Conservation (phyloP, 139 green algal genomes). For the Nannochloris sp. region DNA sequence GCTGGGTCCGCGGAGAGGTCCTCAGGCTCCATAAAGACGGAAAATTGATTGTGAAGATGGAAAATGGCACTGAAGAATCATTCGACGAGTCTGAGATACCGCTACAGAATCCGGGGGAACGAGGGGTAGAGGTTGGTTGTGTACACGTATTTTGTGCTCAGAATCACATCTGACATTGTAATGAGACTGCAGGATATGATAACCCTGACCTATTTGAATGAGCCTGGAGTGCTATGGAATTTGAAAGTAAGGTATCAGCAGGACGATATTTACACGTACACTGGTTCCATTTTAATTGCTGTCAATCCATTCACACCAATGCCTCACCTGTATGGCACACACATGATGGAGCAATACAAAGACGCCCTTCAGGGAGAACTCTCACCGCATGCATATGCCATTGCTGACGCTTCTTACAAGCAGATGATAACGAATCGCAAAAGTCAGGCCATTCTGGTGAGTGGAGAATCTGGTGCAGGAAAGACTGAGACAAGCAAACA, state of each 20-base stretch:
- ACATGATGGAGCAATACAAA: constrained; percentile 91
- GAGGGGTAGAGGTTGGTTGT: constrained; percentile 66
- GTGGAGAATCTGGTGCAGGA: constrained; percentile 92
- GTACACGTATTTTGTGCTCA: not conserved
- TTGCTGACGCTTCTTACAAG: constrained; percentile 73
- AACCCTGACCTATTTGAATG: constrained; percentile 91
- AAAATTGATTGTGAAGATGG: constrained; percentile 41
- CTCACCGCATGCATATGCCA: constrained; percentile 85
- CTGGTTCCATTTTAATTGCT: constrained; percentile 84
- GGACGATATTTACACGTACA: constrained; percentile 94
- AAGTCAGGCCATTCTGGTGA: constrained; percentile 83
- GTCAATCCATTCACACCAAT: constrained; percentile 82
- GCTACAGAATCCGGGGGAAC: constrained; percentile 63
- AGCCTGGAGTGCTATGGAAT: constrained; percentile 92
- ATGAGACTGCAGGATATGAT: constrained; percentile 88
- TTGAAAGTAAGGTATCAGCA: constrained; percentile 67
- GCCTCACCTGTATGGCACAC: constrained; percentile 74
- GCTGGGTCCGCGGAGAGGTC: constrained; percentile 73
- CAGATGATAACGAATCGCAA: constrained; percentile 72
- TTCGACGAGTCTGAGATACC: constrained; percentile 56
- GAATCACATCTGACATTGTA: not conserved
- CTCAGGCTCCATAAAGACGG: constrained; percentile 33
- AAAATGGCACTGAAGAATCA: constrained; percentile 32
- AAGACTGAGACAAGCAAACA: constrained; percentile 99
- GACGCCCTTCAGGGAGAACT: constrained; percentile 79